Base-by-base conservation (phyloP, 1,284 basidiomycete genomes). In the Thecaphora thlaspeos region DNA sequence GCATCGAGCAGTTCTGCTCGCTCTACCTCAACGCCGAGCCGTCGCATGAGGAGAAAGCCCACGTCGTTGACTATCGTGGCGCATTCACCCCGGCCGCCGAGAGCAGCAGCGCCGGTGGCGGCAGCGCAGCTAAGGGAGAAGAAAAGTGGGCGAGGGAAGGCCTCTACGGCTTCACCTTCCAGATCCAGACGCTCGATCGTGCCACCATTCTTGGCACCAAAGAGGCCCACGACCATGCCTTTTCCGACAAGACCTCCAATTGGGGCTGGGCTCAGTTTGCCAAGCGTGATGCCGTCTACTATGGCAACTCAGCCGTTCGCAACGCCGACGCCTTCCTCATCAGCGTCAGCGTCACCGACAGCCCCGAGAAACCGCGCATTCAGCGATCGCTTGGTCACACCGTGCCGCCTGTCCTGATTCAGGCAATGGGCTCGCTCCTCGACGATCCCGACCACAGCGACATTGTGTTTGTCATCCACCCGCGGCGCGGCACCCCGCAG, bases 201-300 rank as follows among this genome's bases (percentile, higher is more conserved):
- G 86, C 86, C 61, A 53, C 80, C 47, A 46, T 51, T 2, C 49
- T 65, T 17, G 61, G 51, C n/a, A 62, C 52, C 39, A 50, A 60
- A 38, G 90, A 91, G 72, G 90, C 90, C 0, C 83, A 85, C 46
- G 88, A 91, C 62, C 90, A 91, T 74, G 85, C 87, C 1, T 91
- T 90, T 64, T 89, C 87, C 12, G 85, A 84, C 76, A 88, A 88
- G 80, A 89, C 77, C 21, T 65, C 76, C 28, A 80, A 80, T 47
- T 80, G 78, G 79, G 78, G 79, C 22, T 70, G 58, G 75, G 68
- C 32, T 41, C 88, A 88, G 71, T 92, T 91, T 77, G 86, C 88
- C 23, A 84, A 84, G 46, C 82, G 90, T 60, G 88, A 91, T 55
- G 77, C 79, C 17, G 84, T 91, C 10, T 91, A 86, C 77, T 87